Percentiles rank a stretch among this genome's conserved stretches.
Conservation (phyloP, 352 stramenopile genomes). For the Globisporangium ultimum region DNA sequence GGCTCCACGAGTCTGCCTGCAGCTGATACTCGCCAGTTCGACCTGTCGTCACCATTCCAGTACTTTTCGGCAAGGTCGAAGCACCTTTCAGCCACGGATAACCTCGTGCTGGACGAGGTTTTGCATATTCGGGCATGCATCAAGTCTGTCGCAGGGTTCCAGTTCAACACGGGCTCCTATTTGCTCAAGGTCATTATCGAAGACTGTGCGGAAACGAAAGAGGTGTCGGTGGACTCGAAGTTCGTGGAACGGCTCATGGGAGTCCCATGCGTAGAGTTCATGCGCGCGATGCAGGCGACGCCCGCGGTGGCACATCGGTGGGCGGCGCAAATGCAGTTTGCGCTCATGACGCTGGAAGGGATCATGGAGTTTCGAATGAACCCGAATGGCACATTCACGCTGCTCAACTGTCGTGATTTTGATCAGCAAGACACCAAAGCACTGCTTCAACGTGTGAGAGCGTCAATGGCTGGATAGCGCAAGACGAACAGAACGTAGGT, state of each 20-base stretch:
- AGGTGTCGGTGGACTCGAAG: slow-evolving; percentile 44
- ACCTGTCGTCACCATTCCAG: slow-evolving; percentile 37
- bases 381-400: slow-evolving; percentile 32
- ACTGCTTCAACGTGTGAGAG: slow-evolving; percentile 45
- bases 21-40: neutral
- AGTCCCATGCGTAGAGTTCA: slow-evolving; percentile 62
- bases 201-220: slow-evolving; percentile 60
- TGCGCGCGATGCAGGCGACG: slow-evolving; percentile 64
- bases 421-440: slow-evolving; percentile 27
- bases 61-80: slow-evolving; percentile 39
- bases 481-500: too few species aligned
- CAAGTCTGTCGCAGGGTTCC: slow-evolving; percentile 81
- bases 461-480: slow-evolving; percentile 4
- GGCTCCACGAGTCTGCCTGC: neutral
- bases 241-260: slow-evolving; percentile 77
- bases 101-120: slow-evolving; percentile 19
- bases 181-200: slow-evolving; percentile 72
- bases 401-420: slow-evolving; percentile 52
- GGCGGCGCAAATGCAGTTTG: slow-evolving; percentile 76
- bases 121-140: slow-evolving; percentile 68
- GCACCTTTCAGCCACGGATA: slow-evolving; percentile 14
- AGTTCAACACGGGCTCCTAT: slow-evolving; percentile 71
- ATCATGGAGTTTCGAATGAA: slow-evolving; percentile 54
- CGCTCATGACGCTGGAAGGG: slow-evolving; percentile 77
- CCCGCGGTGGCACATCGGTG: slow-evolving; percentile 51